phyloP scores from a whole-genome alignment of 164 flowering plant genomes.

The Vitis riparia region DNA sequence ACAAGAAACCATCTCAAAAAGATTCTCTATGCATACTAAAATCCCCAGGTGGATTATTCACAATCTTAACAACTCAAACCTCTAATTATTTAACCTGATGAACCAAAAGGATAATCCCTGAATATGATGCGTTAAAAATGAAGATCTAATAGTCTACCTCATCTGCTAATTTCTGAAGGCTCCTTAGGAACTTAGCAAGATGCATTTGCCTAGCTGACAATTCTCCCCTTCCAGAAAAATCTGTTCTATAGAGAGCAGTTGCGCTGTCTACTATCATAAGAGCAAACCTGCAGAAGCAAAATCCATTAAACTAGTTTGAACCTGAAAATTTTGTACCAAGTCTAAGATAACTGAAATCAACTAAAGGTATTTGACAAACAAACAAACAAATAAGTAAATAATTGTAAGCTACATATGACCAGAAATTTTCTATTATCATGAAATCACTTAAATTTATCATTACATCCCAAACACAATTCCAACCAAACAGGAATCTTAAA shows the following conservation, averaged over 20 bases:
- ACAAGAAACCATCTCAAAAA: no score
- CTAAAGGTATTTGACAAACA: neutral
- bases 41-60: neutral
- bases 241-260: constrained; percentile 89
- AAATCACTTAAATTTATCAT: no score
- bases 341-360: neutral
- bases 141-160: constrained; percentile 49
- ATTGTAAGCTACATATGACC: no score
- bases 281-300: constrained; percentile 62
- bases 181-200: constrained; percentile 70
- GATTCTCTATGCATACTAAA: neutral
- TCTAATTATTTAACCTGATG: neutral
- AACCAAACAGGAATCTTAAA: no score
- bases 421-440: no score
- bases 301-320: neutral
- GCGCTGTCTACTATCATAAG: constrained; percentile 94
- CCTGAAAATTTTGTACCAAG: neutral
- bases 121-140: neutral
- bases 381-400: no score
- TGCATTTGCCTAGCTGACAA: constrained; percentile 96
- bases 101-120: no score
- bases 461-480: no score
- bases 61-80: neutral
- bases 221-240: constrained; percentile 95
- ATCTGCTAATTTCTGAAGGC: constrained; percentile 95